Evolutionary conservation across 352 stramenopile species (phyloP).

Genomic region (Phytophthora hibernalis): DNA sequence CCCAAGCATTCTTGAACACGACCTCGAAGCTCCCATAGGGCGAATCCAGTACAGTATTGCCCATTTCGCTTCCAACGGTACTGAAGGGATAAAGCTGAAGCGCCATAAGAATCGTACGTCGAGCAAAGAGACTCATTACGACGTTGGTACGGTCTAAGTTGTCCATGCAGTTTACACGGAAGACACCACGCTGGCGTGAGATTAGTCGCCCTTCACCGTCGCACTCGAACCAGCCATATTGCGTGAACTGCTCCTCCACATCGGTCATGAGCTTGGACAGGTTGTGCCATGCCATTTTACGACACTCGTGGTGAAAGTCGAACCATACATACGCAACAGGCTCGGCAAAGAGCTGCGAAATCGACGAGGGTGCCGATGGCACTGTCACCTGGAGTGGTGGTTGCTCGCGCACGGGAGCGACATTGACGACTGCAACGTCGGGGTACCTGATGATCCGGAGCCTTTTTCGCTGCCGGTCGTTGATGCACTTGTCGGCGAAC

Average conservation of each 20-base stretch:
- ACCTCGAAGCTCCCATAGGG: constrained; percentile 76
- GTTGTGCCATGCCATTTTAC: constrained; percentile 93
- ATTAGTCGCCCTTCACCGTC: constrained; percentile 55
- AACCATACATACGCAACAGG: constrained; percentile 92
- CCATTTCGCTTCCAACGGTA: constrained; percentile 53
- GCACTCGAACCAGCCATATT: constrained; percentile 63
- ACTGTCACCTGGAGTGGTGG: constrained; percentile 34
- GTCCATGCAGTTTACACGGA: constrained; percentile 99
- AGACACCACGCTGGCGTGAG: constrained; percentile 88
- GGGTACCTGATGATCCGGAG: constrained; percentile 13
- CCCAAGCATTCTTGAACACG: constrained; percentile 92
- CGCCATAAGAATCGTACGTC: constrained; percentile 80
- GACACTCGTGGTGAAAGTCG: constrained; percentile 98
- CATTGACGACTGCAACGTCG: constrained; percentile 27
- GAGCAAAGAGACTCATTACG: constrained; percentile 87
- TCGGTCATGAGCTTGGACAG: constrained; percentile 90
- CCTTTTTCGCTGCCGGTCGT: constrained; percentile 39
- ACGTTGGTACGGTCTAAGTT: constrained; percentile 95
- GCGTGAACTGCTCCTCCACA: constrained; percentile 85
- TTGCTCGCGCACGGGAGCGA: constrained; percentile 32
- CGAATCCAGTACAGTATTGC: constrained; percentile 70
- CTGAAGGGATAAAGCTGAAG: constrained; percentile 77
- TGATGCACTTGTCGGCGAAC: constrained; percentile 43
- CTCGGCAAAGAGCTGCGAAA: constrained; percentile 72
- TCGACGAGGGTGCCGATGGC: constrained; percentile 49